These are phyloP conservation scores for Lablab purpureus DNA, from an alignment of 306 rosid genomes.

Conservation along the genomic window DNA sequence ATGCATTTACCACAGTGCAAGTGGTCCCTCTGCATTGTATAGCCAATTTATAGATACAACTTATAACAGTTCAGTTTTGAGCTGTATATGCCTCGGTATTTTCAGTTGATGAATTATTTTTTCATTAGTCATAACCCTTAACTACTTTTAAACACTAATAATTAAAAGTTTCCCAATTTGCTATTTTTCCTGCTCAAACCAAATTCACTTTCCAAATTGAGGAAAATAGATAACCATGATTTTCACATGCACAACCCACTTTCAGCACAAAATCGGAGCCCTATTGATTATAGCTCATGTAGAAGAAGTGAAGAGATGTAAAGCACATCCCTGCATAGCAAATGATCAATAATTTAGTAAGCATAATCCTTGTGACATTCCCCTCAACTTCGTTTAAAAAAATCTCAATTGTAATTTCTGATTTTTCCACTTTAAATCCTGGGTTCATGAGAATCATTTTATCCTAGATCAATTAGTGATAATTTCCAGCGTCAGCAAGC, in stretches of 20 bases:
- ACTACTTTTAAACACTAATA: conserved; percentile 41
- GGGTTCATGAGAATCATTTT: not conserved
- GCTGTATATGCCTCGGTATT: conserved; percentile 16
- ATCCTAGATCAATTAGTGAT: not conserved
- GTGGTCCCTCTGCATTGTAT: conserved; percentile 29
- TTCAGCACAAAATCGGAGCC: conserved; percentile 42
- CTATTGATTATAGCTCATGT: conserved; percentile 32
- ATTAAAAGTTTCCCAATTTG: not conserved
- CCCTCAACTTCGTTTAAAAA: not conserved
- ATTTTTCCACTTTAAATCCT: not conserved
- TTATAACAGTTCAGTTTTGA: conserved; percentile 29
- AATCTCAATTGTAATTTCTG: not conserved
- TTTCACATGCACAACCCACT: conserved; percentile 50
- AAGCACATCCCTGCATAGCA: not conserved
- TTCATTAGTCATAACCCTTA: conserved; percentile 21
- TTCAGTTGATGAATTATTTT: not conserved
- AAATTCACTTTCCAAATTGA: conserved; percentile 38
- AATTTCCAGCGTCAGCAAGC: not conserved
- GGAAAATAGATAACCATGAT: conserved; percentile 36
- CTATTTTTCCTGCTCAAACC: not conserved
- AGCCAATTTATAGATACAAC: conserved; percentile 34
- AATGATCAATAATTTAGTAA: conserved; percentile 28
- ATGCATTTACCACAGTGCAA: conserved; percentile 18
- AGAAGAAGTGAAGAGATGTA: conserved; percentile 32
- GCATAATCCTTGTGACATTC: conserved; percentile 49